Evolutionary conservation across 148 eudicot genomes (phyloP), one percentile per base, ranked within the genome.

Genomic region (Simmondsia chinensis): DNA sequence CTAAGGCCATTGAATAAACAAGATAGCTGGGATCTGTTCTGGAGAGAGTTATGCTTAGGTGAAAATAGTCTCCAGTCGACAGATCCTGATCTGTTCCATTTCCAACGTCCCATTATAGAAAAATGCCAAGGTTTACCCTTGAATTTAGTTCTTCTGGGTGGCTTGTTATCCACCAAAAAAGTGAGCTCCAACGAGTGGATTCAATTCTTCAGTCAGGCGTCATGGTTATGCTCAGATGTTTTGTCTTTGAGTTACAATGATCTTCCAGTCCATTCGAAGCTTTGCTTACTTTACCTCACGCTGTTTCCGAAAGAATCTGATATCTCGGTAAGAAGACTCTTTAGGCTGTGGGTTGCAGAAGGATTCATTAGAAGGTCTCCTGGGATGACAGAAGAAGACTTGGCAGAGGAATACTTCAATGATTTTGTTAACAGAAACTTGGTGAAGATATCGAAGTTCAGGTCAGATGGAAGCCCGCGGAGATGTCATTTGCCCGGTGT

Each of bases 331-430:
- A 54, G 76, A 52, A 54, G 76, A 58, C 35, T 75, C 39, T 31
- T 37, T 14, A 59, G 70, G 19, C 33, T 75, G 35, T 75, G 76
- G 76, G 57, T 65, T 28, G 72, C 80, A 7, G 80, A 75, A 45
- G 80, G 80, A 18, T 75, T 75, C 21, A 57, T 66, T 20, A 55
- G 42, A 38, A 43, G 47, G 24, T 31, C 56, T 1, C 11, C 45
- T 1, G 37, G 47, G 22, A 11, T 13, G 43, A 39, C 19, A 26
- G 70, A 28, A 5, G 74, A 66, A 60, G 70, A 70, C 22, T 19
- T 51, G 26, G 76, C 57, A 16, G 36, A 58, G 46, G 50, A 56
- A 45, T 66, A 57, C 48, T 63, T 75, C 14, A 37, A 66, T 16
- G 42, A 66, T 47, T 64, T 75, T 30, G 66, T 62, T 25, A 39